Conservation (phyloP, 306 rosid genomes). For the Vicia sativa region DNA sequence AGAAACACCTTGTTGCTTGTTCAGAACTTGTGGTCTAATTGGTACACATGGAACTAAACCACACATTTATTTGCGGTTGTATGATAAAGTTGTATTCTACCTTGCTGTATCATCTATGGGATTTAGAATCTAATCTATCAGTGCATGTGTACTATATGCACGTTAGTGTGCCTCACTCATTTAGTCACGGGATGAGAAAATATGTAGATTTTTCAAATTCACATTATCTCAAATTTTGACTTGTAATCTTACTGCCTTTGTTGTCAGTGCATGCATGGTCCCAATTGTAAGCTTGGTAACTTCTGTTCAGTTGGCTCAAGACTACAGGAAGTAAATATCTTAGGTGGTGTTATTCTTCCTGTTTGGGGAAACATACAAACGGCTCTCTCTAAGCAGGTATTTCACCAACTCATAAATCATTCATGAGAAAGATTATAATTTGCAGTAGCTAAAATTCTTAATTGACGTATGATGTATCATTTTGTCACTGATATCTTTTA, state of each 20-base stretch:
- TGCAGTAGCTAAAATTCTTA: neutral
- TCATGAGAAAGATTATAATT: constrained; percentile 2
- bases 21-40: constrained; percentile 20
- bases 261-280: constrained; percentile 98
- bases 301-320: constrained; percentile 92
- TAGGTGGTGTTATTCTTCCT: constrained; percentile 98
- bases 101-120: constrained; percentile 6
- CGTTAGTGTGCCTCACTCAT: neutral
- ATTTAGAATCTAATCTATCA: neutral
- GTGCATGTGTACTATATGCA: constrained; percentile 2
- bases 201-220: constrained; percentile 21
- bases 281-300: constrained; percentile 83
- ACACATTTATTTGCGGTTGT: neutral
- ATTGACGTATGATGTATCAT: neutral
- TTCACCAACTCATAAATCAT: constrained; percentile 16
- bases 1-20: neutral
- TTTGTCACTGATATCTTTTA: constrained; percentile 23
- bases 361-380: constrained; percentile 89
- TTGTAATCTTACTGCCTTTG: constrained; percentile 32
- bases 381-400: constrained; percentile 94
- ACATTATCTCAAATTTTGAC: constrained; percentile 12
- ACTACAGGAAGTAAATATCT: constrained; percentile 88
- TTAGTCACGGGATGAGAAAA: constrained; percentile 1
- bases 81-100: constrained; percentile 1
- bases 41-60: neutral